Evolutionary conservation across 805 yeast genomes (phyloP).

Genomic region (Zygoascus bituminiphila): DNA sequence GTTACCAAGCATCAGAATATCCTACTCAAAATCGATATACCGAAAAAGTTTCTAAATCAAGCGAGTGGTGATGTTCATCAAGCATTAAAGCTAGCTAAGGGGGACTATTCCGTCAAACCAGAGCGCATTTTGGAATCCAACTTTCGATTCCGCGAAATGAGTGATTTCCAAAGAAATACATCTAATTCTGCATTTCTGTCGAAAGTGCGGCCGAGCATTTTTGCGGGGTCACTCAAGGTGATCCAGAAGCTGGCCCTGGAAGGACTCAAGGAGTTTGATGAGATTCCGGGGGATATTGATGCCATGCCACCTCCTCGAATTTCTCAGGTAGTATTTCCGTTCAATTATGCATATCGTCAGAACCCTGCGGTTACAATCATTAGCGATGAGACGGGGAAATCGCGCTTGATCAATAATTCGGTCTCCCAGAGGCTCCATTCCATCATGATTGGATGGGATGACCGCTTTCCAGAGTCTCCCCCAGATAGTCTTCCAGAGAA

Average conservation of each 20-base stretch:
- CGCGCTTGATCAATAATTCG: conserved; percentile 26
- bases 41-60: conserved; percentile 22
- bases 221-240: conserved; percentile 34
- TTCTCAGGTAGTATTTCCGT: conserved; percentile 68
- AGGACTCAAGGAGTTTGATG: conserved; percentile 22
- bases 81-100: conserved; percentile 59
- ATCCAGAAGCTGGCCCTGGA: conserved; percentile 34
- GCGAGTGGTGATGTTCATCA: conserved; percentile 38
- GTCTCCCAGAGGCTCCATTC: conserved; percentile 26
- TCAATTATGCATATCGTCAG: conserved; percentile 66
- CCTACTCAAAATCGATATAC: conserved; percentile 28
- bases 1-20: conserved; percentile 22
- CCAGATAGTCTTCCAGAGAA: conserved; percentile 35
- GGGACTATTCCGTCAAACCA: conserved; percentile 44
- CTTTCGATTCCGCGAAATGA: conserved; percentile 72
- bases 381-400: conserved; percentile 43
- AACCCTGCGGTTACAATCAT: conserved; percentile 52
- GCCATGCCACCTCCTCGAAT: conserved; percentile 84
- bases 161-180: conserved; percentile 75
- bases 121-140: conserved; percentile 59
- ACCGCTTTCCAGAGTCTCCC: conserved; percentile 26
- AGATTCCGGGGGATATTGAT: conserved; percentile 35
- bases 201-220: conserved; percentile 35
- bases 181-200: conserved; percentile 45
- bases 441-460: conserved; percentile 28